phyloP scores from a whole-genome alignment of 345 rosid species.

The Eucalyptus coolabah region DNA sequence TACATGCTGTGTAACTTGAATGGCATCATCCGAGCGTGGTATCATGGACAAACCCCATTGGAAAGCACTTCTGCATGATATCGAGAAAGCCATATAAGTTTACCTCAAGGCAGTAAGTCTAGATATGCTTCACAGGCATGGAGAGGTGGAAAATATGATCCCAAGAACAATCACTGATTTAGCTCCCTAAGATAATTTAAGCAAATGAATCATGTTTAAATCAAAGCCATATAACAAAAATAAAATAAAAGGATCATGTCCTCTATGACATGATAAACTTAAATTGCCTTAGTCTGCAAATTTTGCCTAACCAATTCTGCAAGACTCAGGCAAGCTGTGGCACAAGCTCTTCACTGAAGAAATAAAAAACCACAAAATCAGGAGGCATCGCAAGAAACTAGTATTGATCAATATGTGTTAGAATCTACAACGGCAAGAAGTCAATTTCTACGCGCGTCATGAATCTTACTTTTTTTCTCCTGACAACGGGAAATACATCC shows the following conservation, averaged over 20 bases:
- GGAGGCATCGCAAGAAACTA: too few relatives aligned
- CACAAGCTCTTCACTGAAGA: neutral
- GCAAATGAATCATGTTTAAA: neutral
- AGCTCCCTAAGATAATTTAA: neutral
- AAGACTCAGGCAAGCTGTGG: neutral
- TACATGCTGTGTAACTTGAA: constrained; percentile 70
- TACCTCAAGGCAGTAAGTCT: neutral
- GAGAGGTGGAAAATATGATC: neutral
- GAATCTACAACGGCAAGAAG: neutral
- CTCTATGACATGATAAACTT: neutral
- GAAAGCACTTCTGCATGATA: constrained; percentile 68
- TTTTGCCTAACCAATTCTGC: neutral
- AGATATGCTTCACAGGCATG: neutral
- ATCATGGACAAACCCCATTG: constrained; percentile 72
- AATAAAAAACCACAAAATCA: neutral
- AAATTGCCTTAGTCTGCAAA: neutral
- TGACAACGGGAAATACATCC: too few relatives aligned
- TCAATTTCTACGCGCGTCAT: too few relatives aligned
- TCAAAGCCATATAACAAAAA: neutral
- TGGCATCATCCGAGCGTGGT: constrained; percentile 89
- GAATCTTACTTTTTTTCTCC: too few relatives aligned
- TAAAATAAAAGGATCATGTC: too few relatives aligned
- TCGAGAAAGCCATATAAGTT: neutral
- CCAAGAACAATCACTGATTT: neutral
- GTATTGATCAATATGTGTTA: neutral